Evolutionary conservation across 1,284 basidiomycete genomes (phyloP).

Genomic region (Irpex sp.): DNA sequence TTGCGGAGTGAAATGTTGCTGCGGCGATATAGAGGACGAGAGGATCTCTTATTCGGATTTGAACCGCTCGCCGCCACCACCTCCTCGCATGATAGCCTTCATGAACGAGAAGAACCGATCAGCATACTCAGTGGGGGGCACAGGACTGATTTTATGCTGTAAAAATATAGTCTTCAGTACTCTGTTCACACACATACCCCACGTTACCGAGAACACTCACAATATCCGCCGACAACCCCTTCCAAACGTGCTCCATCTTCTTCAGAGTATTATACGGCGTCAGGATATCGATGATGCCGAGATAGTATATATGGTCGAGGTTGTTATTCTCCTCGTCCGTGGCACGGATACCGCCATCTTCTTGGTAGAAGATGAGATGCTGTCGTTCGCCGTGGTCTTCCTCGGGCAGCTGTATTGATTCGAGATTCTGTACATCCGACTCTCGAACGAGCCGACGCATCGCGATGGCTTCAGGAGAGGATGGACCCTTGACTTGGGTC

Average conservation of each 20-base stretch:
- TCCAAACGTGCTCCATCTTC: constrained; percentile 89
- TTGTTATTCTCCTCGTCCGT: constrained; percentile 82
- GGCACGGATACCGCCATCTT: constrained; percentile 91
- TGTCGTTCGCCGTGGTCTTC: constrained; percentile 73
- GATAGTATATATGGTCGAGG: constrained; percentile 86
- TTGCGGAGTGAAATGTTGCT: background rate
- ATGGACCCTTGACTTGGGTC: constrained; percentile 46
- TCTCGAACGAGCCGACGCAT: constrained; percentile 83
- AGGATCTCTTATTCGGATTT: constrained; percentile 37
- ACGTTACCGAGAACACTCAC: constrained; percentile 44
- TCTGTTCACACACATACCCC: background rate
- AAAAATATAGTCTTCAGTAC: constrained; percentile 4
- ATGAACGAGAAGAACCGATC: constrained; percentile 87
- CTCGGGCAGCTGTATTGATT: constrained; percentile 59
- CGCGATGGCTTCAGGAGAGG: constrained; percentile 73
- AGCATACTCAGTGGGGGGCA: constrained; percentile 81
- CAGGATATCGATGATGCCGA: constrained; percentile 92
- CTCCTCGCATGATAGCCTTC: constrained; percentile 82
- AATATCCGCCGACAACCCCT: constrained; percentile 82
- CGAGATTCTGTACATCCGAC: constrained; percentile 76
- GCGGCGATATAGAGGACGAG: background rate
- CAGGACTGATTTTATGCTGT: constrained; percentile 92
- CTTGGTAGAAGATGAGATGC: constrained; percentile 93
- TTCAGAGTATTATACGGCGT: constrained; percentile 86
- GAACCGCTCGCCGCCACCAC: constrained; percentile 66